phyloP scores from a whole-genome alignment of 306 rosid genomes.

The Vigna unguiculata region DNA sequence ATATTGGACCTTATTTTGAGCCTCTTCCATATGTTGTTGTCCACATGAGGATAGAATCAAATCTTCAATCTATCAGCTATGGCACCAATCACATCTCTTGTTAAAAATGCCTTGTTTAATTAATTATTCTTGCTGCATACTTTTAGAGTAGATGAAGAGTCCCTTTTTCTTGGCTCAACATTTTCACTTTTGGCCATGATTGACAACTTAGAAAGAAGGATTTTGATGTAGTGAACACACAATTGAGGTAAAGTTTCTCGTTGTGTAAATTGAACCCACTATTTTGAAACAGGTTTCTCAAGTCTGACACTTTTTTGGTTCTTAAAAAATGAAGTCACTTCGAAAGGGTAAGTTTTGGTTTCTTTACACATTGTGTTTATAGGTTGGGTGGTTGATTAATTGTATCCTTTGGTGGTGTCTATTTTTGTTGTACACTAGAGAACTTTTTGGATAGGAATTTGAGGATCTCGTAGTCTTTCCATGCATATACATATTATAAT shows the following conservation, averaged over 20 bases:
- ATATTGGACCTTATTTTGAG: conserved; percentile 10
- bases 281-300: too few species aligned
- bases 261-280: too few species aligned
- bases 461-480: too few species aligned
- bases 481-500: too few species aligned
- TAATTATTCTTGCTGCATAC: background rate
- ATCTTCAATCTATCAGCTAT: conserved; percentile 75
- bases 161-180: background rate
- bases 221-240: conserved; percentile 7
- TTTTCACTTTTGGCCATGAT: too few species aligned
- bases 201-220: background rate
- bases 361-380: too few species aligned
- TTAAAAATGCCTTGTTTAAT: conserved; percentile 33
- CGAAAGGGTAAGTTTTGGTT: too few species aligned
- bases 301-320: too few species aligned
- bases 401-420: background rate
- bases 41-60: conserved; percentile 85
- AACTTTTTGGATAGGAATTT: too few species aligned
- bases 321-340: too few species aligned
- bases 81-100: conserved; percentile 77
- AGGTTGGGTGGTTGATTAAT: too few species aligned
- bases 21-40: conserved; percentile 74
- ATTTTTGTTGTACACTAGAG: conserved; percentile 16
- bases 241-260: conserved; percentile 2
- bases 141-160: conserved; percentile 23